These are phyloP conservation scores for Haematococcus sp. DNA, from an alignment of 139 green algal species.

Conservation along the genomic window DNA sequence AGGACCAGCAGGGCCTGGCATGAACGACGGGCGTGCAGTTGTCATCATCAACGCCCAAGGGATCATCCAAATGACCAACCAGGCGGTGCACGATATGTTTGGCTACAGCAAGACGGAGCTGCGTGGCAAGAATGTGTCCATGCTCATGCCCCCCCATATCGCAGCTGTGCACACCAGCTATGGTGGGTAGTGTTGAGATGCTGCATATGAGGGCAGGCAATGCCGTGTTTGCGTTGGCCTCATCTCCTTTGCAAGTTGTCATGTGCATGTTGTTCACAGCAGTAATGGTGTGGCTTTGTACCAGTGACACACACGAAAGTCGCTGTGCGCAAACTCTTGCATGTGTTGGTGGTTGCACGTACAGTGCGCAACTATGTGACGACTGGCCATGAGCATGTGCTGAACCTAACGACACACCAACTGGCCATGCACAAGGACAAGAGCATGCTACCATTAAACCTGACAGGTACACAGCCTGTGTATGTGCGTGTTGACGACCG, in stretches of 20 bases:
- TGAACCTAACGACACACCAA: background rate
- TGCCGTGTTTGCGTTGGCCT: no score
- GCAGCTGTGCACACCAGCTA: constrained; percentile 36
- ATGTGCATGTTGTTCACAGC: no score
- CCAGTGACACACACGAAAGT: no score
- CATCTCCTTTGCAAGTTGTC: no score
- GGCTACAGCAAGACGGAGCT: constrained; percentile 42
- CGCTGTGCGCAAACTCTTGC: no score
- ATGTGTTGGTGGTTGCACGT: no score
- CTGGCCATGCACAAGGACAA: constrained; percentile 31
- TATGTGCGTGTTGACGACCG: no score
- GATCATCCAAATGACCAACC: constrained; percentile 23
- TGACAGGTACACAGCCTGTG: background rate
- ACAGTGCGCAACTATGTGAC: no score
- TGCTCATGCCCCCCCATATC: constrained; percentile 45
- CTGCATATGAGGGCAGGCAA: no score
- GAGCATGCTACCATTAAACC: constrained; percentile 23
- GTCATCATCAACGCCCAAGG: constrained; percentile 30
- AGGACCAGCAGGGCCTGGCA: no score
- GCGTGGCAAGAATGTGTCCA: constrained; percentile 41
- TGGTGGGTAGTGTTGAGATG: no score
- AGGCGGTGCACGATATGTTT: constrained; percentile 23
- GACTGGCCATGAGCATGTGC: background rate
- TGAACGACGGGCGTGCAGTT: constrained; percentile 9
- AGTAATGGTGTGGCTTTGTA: no score